Base-by-base conservation (phyloP, 805 yeast genomes). In the Yarrowia bubula region DNA sequence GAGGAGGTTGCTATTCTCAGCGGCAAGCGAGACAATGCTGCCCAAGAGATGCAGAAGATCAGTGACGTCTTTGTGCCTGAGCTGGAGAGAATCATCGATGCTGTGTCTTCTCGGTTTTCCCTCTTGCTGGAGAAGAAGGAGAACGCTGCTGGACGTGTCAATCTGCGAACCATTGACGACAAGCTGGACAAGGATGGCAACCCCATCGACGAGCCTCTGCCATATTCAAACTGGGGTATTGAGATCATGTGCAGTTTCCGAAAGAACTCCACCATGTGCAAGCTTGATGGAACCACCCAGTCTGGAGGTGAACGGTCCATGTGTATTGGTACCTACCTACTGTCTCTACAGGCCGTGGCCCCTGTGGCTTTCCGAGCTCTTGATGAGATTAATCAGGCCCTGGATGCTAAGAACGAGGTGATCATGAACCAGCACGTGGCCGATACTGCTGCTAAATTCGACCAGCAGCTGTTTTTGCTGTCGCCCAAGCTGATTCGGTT, bases 261-360 rank as follows among this genome's bases (percentile, higher is more conserved):
- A 72, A 91, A 88, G 69, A 84, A 81, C 55, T 85, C 92, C 14
- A 85, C 81, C n/a, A 74, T 89, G 66, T 86, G 86, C 68, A 83
- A 84, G 17, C 79, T 95, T 57, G 92, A 90, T 71, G 85, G 90
- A n/a, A 91, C 88, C 66, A 85, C 93, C 2, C 99, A 95, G 74
- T 90, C 97, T 0, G 99, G 99, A 65, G 99, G 99, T 60, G 99
- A 95, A 75, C 84, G 97, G 71, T 96, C 98, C 0, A 97, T 95
- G 0, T 87, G 98, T 0, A 95, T 98, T 0, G 93, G 93, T 1
- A 83, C 92, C 62, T 95, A 89, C 73, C 83, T 95, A 72, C 89
- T 95, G 80, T 87, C 98, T 1, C 79, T 95, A 68, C 99, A 95
- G 77, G 93, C 92, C 10, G 80, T 89, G 66, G 87, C 98, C 0